Evolutionary conservation across 78 protist species (phyloP), one percentile per base, ranked within the genome.

Genomic region (Dictyostelium firmibasis): DNA sequence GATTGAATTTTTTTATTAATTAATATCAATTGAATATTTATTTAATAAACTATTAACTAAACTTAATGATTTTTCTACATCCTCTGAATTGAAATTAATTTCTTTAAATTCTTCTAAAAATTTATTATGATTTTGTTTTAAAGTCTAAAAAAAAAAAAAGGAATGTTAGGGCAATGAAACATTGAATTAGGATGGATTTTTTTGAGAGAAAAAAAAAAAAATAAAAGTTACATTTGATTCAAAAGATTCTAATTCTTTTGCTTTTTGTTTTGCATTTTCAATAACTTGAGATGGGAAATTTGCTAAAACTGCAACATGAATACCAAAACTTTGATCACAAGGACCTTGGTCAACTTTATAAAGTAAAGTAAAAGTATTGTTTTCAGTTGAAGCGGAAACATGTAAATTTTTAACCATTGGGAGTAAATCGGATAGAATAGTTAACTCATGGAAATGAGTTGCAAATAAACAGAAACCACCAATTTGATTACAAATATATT

Each of bases 391-490:
- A 9, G 99, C 98, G 0, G 96, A 33, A 8, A 98, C 99, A 84
- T 98, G 98, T 11, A 82, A 29, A 72, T 97, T 97, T 25, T 74
- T 69, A 33, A 96, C 98, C 11, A 27, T 6, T n/a, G 95, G 91
- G 1, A 31, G 23, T 4, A 78, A 13, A 23, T 81, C 86, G 3
- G 78, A 67, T 20, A 97, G 85, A 1, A 84, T 95, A 9, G 98
- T 97, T 44, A 99, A 96, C 78, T 99, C 99, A 82, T 98, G 99
- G 92, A 98, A 98, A 83, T 99, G 99, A 29, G 99, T 99, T 20
- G 99, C 99, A 53, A 99, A 99, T 31, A 98, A 93, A 81, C 96
- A 92, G 16, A 93, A 95, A 18, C 85, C 57, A 11, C 95, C 95
- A 44, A 96, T 88, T 27, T 92, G 43, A 35, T 79, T 86, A 41